Percentiles rank a stretch among this genome's conserved stretches.
Evolutionary conservation across 2,329 filamentous ascomycete species (phyloP).

Genomic region (Fusarium sambucinum): DNA sequence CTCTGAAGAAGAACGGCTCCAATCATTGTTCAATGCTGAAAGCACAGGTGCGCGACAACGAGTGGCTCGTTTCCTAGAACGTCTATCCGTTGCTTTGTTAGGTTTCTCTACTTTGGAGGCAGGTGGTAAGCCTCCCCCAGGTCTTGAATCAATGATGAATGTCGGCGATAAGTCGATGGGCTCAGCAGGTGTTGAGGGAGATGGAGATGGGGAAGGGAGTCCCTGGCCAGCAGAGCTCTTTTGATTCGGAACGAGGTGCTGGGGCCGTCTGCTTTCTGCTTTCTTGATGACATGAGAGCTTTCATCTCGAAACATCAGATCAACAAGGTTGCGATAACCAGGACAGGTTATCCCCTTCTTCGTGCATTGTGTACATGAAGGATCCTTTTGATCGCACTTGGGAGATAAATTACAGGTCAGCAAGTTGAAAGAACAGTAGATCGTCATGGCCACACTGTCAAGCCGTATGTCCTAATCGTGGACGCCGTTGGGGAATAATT

Average conservation of each 20-base stretch:
- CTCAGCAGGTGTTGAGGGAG: conserved; percentile 23
- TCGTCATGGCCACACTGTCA: conserved; percentile 4
- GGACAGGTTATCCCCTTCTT: conserved; percentile 65
- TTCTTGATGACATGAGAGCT: conserved; percentile 68
- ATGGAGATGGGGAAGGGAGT: conserved; percentile 35
- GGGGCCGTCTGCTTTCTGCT: conserved; percentile 55
- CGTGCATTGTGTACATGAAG: conserved; percentile 66
- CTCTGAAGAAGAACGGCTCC: conserved; percentile 41
- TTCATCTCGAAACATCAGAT: conserved; percentile 70
- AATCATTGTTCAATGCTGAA: conserved; percentile 42
- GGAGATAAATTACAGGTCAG: conserved; percentile 16
- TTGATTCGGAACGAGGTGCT: conserved; percentile 43
- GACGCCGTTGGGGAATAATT: conserved; percentile 3
- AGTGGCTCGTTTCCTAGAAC: conserved; percentile 23
- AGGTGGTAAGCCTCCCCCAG: not conserved
- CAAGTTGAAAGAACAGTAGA: not conserved
- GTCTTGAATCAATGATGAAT: conserved; percentile 16
- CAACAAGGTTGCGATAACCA: conserved; percentile 67
- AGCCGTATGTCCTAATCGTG: not conserved
- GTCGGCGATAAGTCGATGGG: conserved; percentile 17
- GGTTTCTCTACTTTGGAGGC: conserved; percentile 15
- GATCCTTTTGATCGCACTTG: conserved; percentile 66
- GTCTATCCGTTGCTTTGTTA: conserved; percentile 22
- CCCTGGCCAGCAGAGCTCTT: conserved; percentile 29
- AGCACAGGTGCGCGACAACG: conserved; percentile 41